Base-by-base conservation (phyloP, 495 filamentous ascomycete genomes). In the Hyaloscypha bicolor region DNA sequence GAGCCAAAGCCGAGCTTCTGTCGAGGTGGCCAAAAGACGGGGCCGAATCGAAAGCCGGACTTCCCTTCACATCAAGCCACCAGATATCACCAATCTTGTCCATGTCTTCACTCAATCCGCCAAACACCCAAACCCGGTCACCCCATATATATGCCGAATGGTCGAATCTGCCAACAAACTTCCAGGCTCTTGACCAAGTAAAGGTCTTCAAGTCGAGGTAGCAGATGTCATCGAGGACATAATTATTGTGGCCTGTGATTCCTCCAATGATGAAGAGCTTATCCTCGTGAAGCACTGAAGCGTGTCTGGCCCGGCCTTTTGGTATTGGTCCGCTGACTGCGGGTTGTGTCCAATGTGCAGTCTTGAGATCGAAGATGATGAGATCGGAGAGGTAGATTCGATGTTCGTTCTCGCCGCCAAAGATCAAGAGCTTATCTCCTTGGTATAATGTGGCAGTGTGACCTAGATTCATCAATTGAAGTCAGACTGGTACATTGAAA, bases 371-470 rank as follows among this genome's bases (percentile, higher is more conserved):
- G 72, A 98, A 94, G 59, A 99, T 93, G 65, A 98, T 93, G 45
- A 99, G 86, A 77, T 99, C 95, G 22, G 93, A 96, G 8, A 99
- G 89, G 74, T 96, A 96, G 60, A 93, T 92, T 53, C 94, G 87
- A 74, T 97, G 95, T 72, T 99, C 95, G 76, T 99, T 99, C 80
- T 99, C 95, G 52, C 95, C 95, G 51, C 95, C 95, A 73, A 97
- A 99, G 9, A 99, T 92, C 19, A 99, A 83, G 32, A 99, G 82
- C 76, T 99, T 98, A 74, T 96, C 90, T 55, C 92, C 93, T 77
- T 95, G 88, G 83, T 96, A 97, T 19, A 98, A 83, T 33, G 90
- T 95, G n/a, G 95, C 93, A 35, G 95, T 97, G 74, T 99, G 95
- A 22, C 94, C 93, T 97, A 60, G 9, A 30, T 48, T 22, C 14